A percentile compares a stretch with the other conserved stretches of the same genome.
Evolutionary conservation across 2,329 filamentous ascomycete genomes (phyloP).

Genomic region (Colletotrichum navitas): DNA sequence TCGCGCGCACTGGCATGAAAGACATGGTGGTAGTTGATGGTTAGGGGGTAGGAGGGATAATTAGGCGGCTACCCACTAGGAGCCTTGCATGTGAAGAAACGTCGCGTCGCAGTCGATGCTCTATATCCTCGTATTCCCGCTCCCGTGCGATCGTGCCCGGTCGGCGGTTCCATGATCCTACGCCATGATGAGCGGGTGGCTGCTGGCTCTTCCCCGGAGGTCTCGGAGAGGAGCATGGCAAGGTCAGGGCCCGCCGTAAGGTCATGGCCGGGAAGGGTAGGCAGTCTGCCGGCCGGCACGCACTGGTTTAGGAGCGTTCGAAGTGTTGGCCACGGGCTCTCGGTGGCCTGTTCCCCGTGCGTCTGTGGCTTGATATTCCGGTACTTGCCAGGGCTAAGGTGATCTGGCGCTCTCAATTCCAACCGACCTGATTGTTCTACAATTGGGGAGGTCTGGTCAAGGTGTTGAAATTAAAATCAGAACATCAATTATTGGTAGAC

Average conservation of each 20-base stretch:
- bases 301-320: not conserved
- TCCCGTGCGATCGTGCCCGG: not conserved
- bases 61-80: not conserved
- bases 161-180: too few relatives aligned
- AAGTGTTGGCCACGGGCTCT: slow-evolving; percentile 9
- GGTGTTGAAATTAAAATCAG: not conserved
- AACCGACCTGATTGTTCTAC: not conserved
- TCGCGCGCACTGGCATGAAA: slow-evolving; percentile 28
- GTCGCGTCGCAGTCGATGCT: slow-evolving; percentile 4
- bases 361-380: not conserved
- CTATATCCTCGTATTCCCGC: not conserved
- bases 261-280: not conserved
- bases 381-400: not conserved
- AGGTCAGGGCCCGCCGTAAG: slow-evolving; percentile 9
- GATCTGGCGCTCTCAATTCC: slow-evolving; percentile 26
- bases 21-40: not conserved
- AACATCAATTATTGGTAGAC: not conserved
- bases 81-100: slow-evolving; percentile 32
- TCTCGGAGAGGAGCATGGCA: not conserved
- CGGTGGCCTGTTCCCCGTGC: slow-evolving; percentile 12
- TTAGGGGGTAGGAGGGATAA: not conserved
- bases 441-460: not conserved
- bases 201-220: not conserved
- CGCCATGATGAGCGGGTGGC: slow-evolving; percentile 28
- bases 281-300: not conserved